Evolutionary conservation across 2,329 filamentous ascomycete species (phyloP).

Genomic region (Trichophyton schoenleinii): DNA sequence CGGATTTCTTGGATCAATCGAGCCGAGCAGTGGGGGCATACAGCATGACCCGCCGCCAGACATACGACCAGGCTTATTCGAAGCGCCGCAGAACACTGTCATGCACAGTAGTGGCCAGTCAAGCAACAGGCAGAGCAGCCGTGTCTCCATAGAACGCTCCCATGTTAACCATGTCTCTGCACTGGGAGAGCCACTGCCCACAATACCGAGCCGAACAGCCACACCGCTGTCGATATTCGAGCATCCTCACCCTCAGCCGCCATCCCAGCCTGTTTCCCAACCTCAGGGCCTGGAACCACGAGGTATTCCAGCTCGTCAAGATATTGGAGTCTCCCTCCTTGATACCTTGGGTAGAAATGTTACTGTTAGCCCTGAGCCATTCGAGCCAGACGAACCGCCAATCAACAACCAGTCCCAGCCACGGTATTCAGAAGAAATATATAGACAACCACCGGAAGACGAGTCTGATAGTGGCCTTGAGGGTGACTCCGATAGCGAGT

Average conservation of each 20-base stretch:
- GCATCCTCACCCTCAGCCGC: no score
- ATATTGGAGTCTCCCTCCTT: neutral
- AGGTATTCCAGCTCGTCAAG: neutral
- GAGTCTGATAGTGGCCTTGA: neutral
- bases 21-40: neutral
- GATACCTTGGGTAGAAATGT: neutral
- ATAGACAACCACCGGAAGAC: neutral
- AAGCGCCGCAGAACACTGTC: neutral
- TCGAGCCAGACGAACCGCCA: neutral
- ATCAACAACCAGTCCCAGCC: neutral
- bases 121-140: no score
- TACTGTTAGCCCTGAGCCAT: neutral
- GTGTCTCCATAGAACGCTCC: no score
- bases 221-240: neutral
- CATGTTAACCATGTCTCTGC: neutral
- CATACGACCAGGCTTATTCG: neutral
- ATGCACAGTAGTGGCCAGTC: no score
- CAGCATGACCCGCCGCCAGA: neutral
- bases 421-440: neutral
- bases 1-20: neutral
- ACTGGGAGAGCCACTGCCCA: neutral
- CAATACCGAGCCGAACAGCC: neutral
- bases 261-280: neutral
- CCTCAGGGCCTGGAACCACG: neutral
- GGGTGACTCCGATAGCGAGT: conserved; percentile 15